Evolutionary conservation across 306 rosid species (phyloP), one percentile per base, ranked within the genome.

Genomic region (Vicia faba): DNA sequence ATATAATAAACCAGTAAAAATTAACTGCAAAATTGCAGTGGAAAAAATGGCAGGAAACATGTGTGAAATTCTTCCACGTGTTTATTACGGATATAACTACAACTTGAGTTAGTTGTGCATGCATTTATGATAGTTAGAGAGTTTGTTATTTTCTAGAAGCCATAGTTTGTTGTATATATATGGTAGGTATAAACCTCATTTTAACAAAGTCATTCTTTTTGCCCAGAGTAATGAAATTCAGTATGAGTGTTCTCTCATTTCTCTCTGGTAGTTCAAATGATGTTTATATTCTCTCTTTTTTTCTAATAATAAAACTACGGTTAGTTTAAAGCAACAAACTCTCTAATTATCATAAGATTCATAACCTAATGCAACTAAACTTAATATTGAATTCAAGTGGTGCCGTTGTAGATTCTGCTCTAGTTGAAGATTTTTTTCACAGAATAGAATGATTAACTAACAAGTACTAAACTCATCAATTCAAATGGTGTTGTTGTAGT

Each of bases 401-500:
- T 13, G 48, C 12, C 48, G 16, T 43, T 43, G 48, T 43, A 43
- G 16, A 11, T 43, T 43, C 5, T 43, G 16, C 48, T 43, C 48
- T 43, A 5, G 39, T 36, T 36, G 36, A 12, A 54, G 36, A 5
- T 12, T 11, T 54, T 25, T 5, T 5, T 0, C 16, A 0, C 2
- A 25, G 29, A 50, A 50, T 50, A 49, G 11, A 54, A 11, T 25
- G 14, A 10, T 61, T 63, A n/a, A 7, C 23, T 41, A 25, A 7
- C 23, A 64, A 8, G 69, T n/a, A 7, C 43, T n/a, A 15, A 15
- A 11, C 18, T 40, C 3, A 19, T 62, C 4, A 12, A 62, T 62
- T 40, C 18, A 39, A 18, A 61, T 62, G 11, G 33, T 4, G 3
- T 44, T 16, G 3, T 69, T 72, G 75, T 82, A 92, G 98, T 92